phyloP scores from a whole-genome alignment of 163 green algal species.

The Scenedesmus sp. region DNA sequence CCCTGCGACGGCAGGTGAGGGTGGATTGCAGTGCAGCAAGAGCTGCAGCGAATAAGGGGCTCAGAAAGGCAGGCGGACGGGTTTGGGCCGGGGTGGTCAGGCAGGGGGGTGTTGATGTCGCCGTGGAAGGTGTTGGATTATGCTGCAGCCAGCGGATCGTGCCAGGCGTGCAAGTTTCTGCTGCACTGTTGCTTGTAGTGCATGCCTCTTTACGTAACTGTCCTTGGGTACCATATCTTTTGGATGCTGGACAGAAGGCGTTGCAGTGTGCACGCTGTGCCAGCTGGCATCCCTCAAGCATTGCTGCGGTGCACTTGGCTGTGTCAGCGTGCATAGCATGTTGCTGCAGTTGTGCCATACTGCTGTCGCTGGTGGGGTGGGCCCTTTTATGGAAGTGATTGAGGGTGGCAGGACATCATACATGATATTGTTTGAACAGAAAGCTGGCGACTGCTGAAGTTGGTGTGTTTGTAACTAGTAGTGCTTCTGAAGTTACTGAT shows the following conservation, averaged over 20 bases:
- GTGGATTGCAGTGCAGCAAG: background rate
- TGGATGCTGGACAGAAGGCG: background rate
- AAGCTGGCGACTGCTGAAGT: background rate
- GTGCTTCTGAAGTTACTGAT: too few species aligned
- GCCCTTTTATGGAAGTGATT: background rate
- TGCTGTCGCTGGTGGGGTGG: background rate
- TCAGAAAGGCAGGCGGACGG: background rate
- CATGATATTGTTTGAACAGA: too few species aligned
- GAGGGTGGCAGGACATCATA: background rate
- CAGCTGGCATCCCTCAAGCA: background rate
- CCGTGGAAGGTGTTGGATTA: background rate
- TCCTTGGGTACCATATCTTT: too few species aligned
- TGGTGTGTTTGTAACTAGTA: too few species aligned
- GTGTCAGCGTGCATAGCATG: background rate
- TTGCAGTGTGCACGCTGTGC: background rate
- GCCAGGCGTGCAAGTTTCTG: background rate
- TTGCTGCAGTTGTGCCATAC: background rate
- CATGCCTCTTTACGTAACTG: background rate
- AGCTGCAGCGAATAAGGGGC: background rate
- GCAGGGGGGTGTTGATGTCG: slow-evolving; percentile 3
- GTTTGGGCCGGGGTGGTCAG: background rate
- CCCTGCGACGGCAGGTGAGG: background rate
- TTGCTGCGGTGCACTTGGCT: background rate
- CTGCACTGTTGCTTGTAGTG: background rate
- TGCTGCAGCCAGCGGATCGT: background rate